phyloP scores from a whole-genome alignment of 2,329 filamentous ascomycete genomes.

The Beauveria caledonica region DNA sequence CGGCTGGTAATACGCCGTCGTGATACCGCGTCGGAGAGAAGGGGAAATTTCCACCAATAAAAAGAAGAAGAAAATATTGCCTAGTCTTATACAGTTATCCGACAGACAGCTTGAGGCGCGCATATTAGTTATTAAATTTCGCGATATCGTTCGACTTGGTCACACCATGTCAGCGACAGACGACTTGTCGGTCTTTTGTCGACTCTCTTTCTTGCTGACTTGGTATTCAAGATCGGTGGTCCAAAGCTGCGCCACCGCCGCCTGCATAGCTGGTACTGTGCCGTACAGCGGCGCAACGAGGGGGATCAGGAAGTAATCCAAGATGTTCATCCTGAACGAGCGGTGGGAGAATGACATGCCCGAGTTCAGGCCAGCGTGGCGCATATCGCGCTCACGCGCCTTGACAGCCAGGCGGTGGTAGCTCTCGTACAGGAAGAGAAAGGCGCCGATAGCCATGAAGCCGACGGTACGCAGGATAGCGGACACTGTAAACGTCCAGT shows the following conservation, averaged over 20 bases:
- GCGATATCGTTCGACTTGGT: neutral
- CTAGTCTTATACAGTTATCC: neutral
- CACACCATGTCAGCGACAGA: slow-evolving; percentile 39
- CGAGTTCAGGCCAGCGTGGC: slow-evolving; percentile 52
- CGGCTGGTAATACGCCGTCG: neutral
- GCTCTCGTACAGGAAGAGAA: slow-evolving; percentile 58
- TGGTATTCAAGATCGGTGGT: slow-evolving; percentile 61
- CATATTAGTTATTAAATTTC: slow-evolving; percentile 1
- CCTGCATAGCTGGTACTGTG: slow-evolving; percentile 58
- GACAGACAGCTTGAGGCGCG: neutral
- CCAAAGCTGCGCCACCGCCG: slow-evolving; percentile 62
- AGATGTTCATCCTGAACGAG: slow-evolving; percentile 43
- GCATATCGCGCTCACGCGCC: slow-evolving; percentile 58
- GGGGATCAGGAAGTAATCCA: slow-evolving; percentile 59
- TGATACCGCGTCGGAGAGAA: neutral
- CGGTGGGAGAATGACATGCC: slow-evolving; percentile 59
- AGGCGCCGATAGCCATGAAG: slow-evolving; percentile 54
- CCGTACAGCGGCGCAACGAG: slow-evolving; percentile 61
- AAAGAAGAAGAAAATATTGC: neutral
- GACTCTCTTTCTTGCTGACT: slow-evolving; percentile 60
- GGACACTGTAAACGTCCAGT: slow-evolving; percentile 52
- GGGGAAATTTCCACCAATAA: neutral
- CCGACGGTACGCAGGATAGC: slow-evolving; percentile 51
- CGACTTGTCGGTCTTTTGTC: slow-evolving; percentile 39
- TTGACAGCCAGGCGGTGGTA: slow-evolving; percentile 57